A percentile compares a stretch with the other conserved stretches of the same genome.
Conservation (phyloP, 306 rosid species). For the Purshia tridentata region DNA sequence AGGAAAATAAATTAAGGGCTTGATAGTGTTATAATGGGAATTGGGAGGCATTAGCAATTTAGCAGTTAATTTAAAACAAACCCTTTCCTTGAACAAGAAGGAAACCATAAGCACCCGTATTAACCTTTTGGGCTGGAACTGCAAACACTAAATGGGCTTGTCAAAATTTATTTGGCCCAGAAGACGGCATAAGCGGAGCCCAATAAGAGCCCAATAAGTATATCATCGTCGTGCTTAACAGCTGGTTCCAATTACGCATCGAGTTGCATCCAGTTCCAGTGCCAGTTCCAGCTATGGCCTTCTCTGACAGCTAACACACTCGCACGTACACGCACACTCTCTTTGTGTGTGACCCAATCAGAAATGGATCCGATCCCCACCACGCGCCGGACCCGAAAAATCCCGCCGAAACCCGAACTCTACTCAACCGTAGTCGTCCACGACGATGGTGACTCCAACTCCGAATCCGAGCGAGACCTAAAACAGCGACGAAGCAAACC, state of each 20-base stretch:
- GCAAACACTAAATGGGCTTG: neutral
- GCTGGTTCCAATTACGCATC: constrained; percentile 20
- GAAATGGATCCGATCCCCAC: constrained; percentile 62
- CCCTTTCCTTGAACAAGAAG: no score
- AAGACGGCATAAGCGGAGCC: no score
- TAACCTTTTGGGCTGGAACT: neutral
- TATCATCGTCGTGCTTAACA: constrained; percentile 12
- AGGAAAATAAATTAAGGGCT: no score
- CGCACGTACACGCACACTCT: neutral
- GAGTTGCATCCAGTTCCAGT: constrained; percentile 1
- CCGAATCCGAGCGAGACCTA: constrained; percentile 18
- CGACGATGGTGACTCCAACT: constrained; percentile 46
- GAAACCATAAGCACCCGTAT: no score
- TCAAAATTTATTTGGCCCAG: neutral
- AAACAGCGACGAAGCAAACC: constrained; percentile 26
- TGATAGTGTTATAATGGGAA: no score
- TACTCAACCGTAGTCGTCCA: constrained; percentile 80
- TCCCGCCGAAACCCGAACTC: constrained; percentile 51
- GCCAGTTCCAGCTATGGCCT: constrained; percentile 4
- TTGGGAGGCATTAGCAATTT: no score
- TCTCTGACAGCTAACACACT: neutral
- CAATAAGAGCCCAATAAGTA: neutral
- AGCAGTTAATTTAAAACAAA: no score
- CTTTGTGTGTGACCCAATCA: neutral
- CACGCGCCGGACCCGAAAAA: constrained; percentile 43